A percentile compares a stretch with the other conserved stretches of the same genome.
Evolutionary conservation across 345 rosid species (phyloP).

Genomic region (Euphorbia tirucalli): DNA sequence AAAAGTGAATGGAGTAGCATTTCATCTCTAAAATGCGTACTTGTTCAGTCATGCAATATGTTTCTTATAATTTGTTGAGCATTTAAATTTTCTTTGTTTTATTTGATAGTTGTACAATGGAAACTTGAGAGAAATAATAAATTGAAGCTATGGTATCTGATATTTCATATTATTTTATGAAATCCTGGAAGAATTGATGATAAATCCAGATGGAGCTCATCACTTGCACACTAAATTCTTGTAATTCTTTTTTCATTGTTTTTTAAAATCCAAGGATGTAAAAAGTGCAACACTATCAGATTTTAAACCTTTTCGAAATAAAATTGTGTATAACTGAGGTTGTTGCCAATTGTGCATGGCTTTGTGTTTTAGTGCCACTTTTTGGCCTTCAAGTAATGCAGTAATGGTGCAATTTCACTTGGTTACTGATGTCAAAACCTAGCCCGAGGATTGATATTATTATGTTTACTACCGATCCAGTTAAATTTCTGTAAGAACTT

Average conservation of each 20-base stretch:
- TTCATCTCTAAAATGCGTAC: slow-evolving; percentile 1
- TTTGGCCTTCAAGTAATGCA: neutral
- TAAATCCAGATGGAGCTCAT: no score
- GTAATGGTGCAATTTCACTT: neutral
- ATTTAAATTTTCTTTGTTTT: neutral
- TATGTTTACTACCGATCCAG: neutral
- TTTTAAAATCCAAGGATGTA: neutral
- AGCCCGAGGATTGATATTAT: neutral
- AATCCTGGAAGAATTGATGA: no score
- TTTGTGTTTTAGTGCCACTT: neutral
- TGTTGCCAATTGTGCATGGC: neutral
- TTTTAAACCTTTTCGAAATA: neutral
- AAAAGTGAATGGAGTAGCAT: neutral
- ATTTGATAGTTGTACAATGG: neutral
- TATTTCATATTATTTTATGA: neutral
- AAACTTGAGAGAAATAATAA: neutral
- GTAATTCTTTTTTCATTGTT: neutral
- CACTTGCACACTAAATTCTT: neutral
- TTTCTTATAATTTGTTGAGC: neutral
- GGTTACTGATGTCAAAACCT: neutral
- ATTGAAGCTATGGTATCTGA: neutral
- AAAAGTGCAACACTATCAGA: neutral
- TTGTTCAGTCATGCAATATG: neutral
- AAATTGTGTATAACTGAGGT: neutral
- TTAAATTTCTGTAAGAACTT: neutral